Conservation (phyloP, 768 basidiomycete genomes). For the Suillus luteus region DNA sequence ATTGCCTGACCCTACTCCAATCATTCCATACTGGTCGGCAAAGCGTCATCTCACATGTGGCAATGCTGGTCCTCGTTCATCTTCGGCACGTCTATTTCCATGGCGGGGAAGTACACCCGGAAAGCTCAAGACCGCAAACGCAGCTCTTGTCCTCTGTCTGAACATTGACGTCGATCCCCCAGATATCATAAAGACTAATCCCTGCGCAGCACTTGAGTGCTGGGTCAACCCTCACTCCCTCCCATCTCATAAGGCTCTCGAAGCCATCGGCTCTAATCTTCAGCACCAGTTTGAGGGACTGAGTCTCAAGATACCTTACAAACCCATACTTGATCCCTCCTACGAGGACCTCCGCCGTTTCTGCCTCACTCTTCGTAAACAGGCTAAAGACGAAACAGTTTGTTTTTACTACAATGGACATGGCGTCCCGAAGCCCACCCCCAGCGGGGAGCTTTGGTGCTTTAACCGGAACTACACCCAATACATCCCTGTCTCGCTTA, state of each 20-base stretch:
- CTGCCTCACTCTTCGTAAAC: constrained; percentile 78
- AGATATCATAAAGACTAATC: constrained; percentile 95
- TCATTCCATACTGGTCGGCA: constrained; percentile 81
- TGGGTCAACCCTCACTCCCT: constrained; percentile 97
- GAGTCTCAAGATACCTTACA: constrained; percentile 92
- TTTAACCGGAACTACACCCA: constrained; percentile 98
- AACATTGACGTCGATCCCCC: constrained; percentile 99
- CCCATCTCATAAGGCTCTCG: constrained; percentile 90
- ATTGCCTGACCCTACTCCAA: constrained; percentile 50
- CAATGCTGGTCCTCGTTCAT: constrained; percentile 73
- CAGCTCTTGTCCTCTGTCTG: constrained; percentile 86
- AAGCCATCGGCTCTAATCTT: constrained; percentile 90
- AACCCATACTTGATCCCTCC: constrained; percentile 92
- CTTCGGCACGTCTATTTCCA: constrained; percentile 62
- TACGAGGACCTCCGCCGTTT: constrained; percentile 91
- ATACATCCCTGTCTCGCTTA: constrained; percentile 95
- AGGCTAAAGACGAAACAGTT: constrained; percentile 91
- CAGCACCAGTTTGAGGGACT: constrained; percentile 96
- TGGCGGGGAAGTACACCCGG: constrained; percentile 83
- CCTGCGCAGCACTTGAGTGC: constrained; percentile 92
- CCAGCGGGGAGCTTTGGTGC: constrained; percentile 97
- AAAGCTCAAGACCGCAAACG: constrained; percentile 90
- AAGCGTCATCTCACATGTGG: constrained; percentile 92
- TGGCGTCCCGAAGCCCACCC: constrained; percentile 95
- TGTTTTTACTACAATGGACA: constrained; percentile 99